Base-by-base conservation (phyloP, 768 basidiomycete species). In the Scleroderma citrinum region DNA sequence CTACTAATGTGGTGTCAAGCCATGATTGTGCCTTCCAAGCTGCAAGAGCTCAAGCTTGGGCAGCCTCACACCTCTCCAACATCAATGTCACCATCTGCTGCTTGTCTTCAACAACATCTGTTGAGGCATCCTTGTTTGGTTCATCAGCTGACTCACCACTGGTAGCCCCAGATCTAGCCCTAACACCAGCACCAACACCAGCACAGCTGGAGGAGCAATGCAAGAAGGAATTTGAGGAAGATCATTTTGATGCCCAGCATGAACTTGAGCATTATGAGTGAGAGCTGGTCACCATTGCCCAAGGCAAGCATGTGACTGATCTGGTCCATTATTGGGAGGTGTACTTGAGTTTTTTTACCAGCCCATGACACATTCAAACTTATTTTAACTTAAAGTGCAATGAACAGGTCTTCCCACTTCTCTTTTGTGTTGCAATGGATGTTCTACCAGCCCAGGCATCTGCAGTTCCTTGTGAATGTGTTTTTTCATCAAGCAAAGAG, bases 371-470 rank as follows among this genome's bases (percentile, higher is more conserved):
- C 26, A 5, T 8, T 29, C 26, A 8, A 29, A 29, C 26, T 29
- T 29, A 29, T 8, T 29, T 29, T 29, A 29, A 29, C 26, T 29
- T 29, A 29, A 29, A 29, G 26, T 8, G 26, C 14, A 20, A 29
- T 29, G 26, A 29, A 29, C 26, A 29, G 26, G 26, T 40, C 19
- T 68, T 52, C 48, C 63, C 63, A 8, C 54, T 56, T 1, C 34
- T 69, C 8, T 67, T 63, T 50, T n/a, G n/a, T 2, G 38, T 61
- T 34, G 64, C 67, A 0, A 56, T 66, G 48, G 68, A 70, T 41
- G 45, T 60, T 19, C 55, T 70, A 1, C 61, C 65, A 0, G 63
- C 66, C 17, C 69, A 68, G 43, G 69, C 57, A 12, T 69, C 67
- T 12, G 52, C 67, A 11, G 68, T 69, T 0, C 65, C 64, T 20